Percentiles rank a stretch among this genome's conserved stretches.
Conservation (phyloP, 306 rosid species). For the Cicer chorassanicum region DNA sequence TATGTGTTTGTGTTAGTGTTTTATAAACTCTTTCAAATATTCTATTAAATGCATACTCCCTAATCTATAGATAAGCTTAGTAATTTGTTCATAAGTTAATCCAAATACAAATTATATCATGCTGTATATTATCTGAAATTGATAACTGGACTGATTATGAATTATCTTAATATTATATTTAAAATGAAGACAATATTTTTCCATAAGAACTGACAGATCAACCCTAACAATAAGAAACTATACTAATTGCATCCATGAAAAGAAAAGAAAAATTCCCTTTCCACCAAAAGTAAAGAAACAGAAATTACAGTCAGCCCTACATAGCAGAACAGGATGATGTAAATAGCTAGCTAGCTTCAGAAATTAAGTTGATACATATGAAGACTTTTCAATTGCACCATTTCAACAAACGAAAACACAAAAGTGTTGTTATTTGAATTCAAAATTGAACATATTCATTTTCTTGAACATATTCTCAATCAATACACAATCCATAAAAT, state of each 20-base stretch:
- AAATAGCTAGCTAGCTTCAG: neutral
- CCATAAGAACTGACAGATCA: neutral
- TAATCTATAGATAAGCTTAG: neutral
- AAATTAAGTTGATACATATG: neutral
- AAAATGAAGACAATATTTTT: neutral
- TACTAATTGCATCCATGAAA: neutral
- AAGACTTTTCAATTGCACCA: conserved; percentile 5
- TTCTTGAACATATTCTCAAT: conserved; percentile 8
- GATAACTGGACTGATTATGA: too few species aligned
- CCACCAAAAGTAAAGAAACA: neutral
- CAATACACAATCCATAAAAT: neutral
- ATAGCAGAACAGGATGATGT: neutral
- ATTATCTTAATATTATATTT: too few species aligned
- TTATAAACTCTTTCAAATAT: neutral
- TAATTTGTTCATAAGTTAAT: neutral
- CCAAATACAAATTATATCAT: neutral
- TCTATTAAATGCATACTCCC: neutral
- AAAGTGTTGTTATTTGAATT: neutral
- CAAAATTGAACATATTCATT: neutral
- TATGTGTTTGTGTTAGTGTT: too few species aligned
- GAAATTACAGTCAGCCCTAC: neutral
- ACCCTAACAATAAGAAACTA: conserved; percentile 5
- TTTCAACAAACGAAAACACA: neutral
- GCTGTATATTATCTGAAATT: neutral
- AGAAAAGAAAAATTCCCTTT: neutral